Percentiles rank a stretch among this genome's conserved stretches.
phyloP scores from a whole-genome alignment of 2,329 filamentous ascomycete genomes.

The Akanthomyces muscarius region DNA sequence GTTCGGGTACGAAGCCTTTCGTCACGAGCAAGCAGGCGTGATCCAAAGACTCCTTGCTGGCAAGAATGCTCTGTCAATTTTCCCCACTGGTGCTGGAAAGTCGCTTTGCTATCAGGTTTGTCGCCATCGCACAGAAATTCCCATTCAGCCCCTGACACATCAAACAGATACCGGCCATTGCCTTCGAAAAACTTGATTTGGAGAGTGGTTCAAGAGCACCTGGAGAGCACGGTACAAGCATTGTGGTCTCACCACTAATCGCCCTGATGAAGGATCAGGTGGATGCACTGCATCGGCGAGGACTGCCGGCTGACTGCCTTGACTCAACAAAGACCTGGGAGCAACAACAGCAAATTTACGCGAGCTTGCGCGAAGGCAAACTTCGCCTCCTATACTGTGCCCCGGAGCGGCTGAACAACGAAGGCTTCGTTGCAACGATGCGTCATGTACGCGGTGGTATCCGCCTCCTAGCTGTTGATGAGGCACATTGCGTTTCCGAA shows the following conservation, averaged over 20 bases:
- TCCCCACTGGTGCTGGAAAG: constrained; percentile 48
- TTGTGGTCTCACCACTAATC: constrained; percentile 54
- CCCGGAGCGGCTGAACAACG: constrained; percentile 58
- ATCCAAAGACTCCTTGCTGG: constrained; percentile 36
- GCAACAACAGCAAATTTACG: constrained; percentile 36
- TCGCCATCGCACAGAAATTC: neutral
- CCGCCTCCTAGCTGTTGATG: constrained; percentile 53
- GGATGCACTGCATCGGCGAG: constrained; percentile 46
- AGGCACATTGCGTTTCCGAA: constrained; percentile 55
- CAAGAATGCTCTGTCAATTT: constrained; percentile 40
- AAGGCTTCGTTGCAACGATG: constrained; percentile 54
- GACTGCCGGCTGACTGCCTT: constrained; percentile 50
- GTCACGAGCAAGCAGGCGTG: constrained; percentile 42
- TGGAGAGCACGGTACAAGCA: constrained; percentile 45
- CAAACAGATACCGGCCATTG: constrained; percentile 42
- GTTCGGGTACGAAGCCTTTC: constrained; percentile 39
- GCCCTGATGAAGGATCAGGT: constrained; percentile 60
- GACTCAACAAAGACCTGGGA: constrained; percentile 53
- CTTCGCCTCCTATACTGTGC: constrained; percentile 55
- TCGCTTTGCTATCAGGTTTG: constrained; percentile 46
- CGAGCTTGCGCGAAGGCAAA: constrained; percentile 39
- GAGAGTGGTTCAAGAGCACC: constrained; percentile 24
- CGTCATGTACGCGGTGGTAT: constrained; percentile 51
- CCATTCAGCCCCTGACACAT: neutral
- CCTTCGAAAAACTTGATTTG: constrained; percentile 42